These are phyloP conservation scores for Effrenium voratum DNA, from an alignment of 73 alveolate species.

Conservation along the genomic window DNA sequence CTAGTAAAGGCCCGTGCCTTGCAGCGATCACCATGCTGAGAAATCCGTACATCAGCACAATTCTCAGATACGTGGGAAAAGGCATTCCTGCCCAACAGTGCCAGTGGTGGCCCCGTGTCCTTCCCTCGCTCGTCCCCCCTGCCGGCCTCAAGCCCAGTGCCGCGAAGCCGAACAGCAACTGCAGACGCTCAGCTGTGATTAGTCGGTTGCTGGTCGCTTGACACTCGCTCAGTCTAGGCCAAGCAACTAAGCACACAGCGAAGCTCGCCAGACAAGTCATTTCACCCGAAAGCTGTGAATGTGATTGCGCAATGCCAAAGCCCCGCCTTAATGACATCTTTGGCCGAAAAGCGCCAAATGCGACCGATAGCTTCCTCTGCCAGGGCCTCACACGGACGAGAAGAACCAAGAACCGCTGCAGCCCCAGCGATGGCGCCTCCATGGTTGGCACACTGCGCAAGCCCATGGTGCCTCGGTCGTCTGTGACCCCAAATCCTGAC, in stretches of 20 bases:
- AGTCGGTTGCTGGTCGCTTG: too few species aligned
- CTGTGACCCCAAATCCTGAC: too few species aligned
- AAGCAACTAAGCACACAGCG: too few species aligned
- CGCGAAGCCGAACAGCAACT: slow-evolving; percentile 78
- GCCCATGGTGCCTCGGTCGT: slow-evolving; percentile 67
- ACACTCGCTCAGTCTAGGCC: too few species aligned
- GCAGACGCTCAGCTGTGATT: neutral
- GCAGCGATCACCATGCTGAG: neutral
- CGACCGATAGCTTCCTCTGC: slow-evolving; percentile 42
- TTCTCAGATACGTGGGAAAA: too few species aligned
- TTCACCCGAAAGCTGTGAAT: neutral
- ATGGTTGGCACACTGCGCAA: slow-evolving; percentile 33
- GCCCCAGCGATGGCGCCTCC: neutral
- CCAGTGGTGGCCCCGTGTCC: too few species aligned
- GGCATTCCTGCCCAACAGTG: too few species aligned
- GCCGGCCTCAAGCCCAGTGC: slow-evolving; percentile 53
- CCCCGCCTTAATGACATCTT: slow-evolving; percentile 47
- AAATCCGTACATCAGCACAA: too few species aligned
- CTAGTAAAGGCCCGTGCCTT: slow-evolving; percentile 34
- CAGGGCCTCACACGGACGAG: neutral
- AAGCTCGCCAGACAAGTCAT: too few species aligned
- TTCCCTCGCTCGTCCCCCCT: neutral
- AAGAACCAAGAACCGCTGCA: neutral
- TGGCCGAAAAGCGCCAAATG: slow-evolving; percentile 67
- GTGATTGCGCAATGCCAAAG: neutral